A percentile compares a stretch with the other conserved stretches of the same genome.
These are phyloP conservation scores for Hura crepitans DNA, from an alignment of 441 rosid species.

Conservation along the genomic window DNA sequence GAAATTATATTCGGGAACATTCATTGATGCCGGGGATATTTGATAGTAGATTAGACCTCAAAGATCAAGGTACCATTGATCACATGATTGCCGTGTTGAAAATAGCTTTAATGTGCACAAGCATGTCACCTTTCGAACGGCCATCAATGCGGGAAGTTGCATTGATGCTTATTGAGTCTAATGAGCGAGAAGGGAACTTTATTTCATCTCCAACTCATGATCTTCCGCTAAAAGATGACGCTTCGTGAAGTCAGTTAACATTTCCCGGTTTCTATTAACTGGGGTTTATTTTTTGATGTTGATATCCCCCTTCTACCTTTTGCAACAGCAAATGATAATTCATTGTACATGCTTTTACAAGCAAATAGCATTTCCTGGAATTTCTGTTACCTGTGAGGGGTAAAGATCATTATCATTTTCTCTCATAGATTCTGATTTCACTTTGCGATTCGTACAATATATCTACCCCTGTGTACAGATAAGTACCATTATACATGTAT, in stretches of 20 bases:
- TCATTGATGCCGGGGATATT: slow-evolving; percentile 53
- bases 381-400: slow-evolving; percentile 11
- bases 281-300: slow-evolving; percentile 7
- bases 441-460: slow-evolving; percentile 13
- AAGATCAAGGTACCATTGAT: slow-evolving; percentile 46
- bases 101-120: slow-evolving; percentile 75
- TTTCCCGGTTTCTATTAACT: slow-evolving; percentile 15
- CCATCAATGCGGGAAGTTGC: slow-evolving; percentile 97
- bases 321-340: slow-evolving; percentile 21
- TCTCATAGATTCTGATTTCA: slow-evolving; percentile 16
- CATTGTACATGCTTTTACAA: slow-evolving; percentile 26
- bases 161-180: slow-evolving; percentile 76
- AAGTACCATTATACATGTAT: slow-evolving; percentile 22
- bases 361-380: neutral
- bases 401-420: neutral
- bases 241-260: slow-evolving; percentile 23
- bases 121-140: slow-evolving; percentile 62
- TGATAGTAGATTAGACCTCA: slow-evolving; percentile 61
- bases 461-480: slow-evolving; percentile 34
- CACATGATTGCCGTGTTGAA: slow-evolving; percentile 79
- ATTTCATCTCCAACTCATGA: slow-evolving; percentile 39
- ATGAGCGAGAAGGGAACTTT: slow-evolving; percentile 47
- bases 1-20: slow-evolving; percentile 53
- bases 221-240: slow-evolving; percentile 35
- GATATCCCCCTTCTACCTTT: slow-evolving; percentile 22